Conservation (phyloP, 257 asterid species). For the Eustoma russellianum region DNA sequence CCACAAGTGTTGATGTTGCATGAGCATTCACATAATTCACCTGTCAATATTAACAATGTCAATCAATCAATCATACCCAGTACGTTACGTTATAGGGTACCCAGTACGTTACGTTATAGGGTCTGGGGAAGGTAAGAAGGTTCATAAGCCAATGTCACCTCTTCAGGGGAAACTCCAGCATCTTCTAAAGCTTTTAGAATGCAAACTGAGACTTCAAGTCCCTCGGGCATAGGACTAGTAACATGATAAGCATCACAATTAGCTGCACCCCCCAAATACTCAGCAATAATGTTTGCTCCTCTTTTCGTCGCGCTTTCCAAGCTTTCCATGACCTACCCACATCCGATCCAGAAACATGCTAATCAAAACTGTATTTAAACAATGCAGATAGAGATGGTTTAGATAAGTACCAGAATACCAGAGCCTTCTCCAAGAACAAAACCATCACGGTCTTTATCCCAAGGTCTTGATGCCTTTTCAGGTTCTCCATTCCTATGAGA, state of each 20-base stretch:
- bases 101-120: too few species aligned
- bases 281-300: conserved; percentile 33
- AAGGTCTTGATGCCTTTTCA: conserved; percentile 58
- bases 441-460: conserved; percentile 67
- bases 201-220: conserved; percentile 40
- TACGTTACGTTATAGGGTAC: too few species aligned
- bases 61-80: too few species aligned
- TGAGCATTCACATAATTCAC: conserved; percentile 72
- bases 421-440: conserved; percentile 72
- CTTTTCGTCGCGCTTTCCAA: conserved; percentile 34
- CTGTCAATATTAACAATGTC: conserved; percentile 25
- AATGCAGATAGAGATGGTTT: conserved; percentile 11
- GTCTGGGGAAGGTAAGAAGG: too few species aligned
- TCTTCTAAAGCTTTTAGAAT: conserved; percentile 31
- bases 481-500: conserved; percentile 34
- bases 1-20: conserved; percentile 75
- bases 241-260: conserved; percentile 39
- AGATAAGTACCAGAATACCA: conserved; percentile 44
- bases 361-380: background rate
- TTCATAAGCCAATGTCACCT: conserved; percentile 40
- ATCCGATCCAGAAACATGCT: conserved; percentile 22
- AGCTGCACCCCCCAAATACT: conserved; percentile 34
- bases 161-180: conserved; percentile 56
- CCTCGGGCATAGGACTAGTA: conserved; percentile 40
- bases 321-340: conserved; percentile 36